These are phyloP conservation scores for Hibiscus syriacus DNA, from an alignment of 345 rosid species.

Conservation along the genomic window DNA sequence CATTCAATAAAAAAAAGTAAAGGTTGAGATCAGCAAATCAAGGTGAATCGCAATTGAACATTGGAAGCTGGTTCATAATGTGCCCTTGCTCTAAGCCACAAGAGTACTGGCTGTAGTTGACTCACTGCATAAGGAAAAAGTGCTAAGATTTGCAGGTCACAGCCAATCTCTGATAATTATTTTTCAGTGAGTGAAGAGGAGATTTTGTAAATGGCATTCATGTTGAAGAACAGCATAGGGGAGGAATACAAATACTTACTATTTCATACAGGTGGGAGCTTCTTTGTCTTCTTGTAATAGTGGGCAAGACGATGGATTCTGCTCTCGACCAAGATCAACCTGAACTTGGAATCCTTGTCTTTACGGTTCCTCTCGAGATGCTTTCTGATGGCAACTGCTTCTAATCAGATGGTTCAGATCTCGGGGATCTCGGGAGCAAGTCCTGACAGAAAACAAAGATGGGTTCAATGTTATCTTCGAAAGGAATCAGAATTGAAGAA, in stretches of 20 bases:
- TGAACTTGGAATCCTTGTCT: conserved; percentile 88
- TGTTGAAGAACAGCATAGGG: too few relatives aligned
- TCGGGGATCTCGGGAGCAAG: conserved; percentile 93
- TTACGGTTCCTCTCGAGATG: conserved; percentile 96
- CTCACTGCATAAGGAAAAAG: conserved; percentile 33
- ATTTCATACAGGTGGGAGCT: conserved; percentile 94
- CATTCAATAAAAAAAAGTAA: background rate
- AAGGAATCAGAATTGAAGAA: background rate
- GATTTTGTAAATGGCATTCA: too few relatives aligned
- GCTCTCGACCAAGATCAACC: conserved; percentile 91
- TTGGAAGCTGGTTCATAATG: background rate
- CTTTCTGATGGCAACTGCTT: conserved; percentile 86
- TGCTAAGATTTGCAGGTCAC: background rate
- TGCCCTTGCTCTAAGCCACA: conserved; percentile 32
- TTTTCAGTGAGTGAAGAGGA: too few relatives aligned
- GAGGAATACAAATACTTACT: conserved; percentile 32
- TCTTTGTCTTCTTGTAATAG: conserved; percentile 93
- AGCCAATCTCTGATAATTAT: too few relatives aligned
- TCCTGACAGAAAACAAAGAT: conserved; percentile 20
- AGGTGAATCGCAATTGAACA: background rate
- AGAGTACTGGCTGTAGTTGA: conserved; percentile 65
- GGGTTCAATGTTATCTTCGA: background rate
- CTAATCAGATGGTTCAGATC: conserved; percentile 80
- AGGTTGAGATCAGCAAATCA: background rate
- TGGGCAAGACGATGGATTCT: conserved; percentile 93